phyloP scores from a whole-genome alignment of 148 eudicot genomes.

The Spergularia bocconei region DNA sequence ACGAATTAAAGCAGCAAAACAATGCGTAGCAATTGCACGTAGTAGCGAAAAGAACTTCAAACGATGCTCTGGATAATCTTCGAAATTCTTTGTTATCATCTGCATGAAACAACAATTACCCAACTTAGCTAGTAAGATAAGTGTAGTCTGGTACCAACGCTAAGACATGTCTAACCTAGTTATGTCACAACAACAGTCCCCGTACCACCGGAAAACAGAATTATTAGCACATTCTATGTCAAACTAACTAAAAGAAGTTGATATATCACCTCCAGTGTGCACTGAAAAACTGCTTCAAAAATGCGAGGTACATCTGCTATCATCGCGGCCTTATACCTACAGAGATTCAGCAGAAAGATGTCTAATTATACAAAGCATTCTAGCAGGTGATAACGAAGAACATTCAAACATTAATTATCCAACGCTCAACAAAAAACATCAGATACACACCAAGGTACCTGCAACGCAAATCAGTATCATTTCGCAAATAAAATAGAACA shows the following conservation, averaged over 20 bases:
- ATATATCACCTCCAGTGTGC: slow-evolving; percentile 79
- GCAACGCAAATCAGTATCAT: not conserved
- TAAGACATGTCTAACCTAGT: not conserved
- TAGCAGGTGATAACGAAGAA: not conserved
- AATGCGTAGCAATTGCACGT: slow-evolving; percentile 90
- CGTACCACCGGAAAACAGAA: no score
- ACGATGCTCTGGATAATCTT: slow-evolving; percentile 99
- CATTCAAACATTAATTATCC: not conserved
- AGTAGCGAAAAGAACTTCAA: slow-evolving; percentile 93
- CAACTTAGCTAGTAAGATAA: slow-evolving; percentile 12
- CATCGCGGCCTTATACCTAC: slow-evolving; percentile 87
- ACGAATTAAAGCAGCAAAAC: slow-evolving; percentile 86
- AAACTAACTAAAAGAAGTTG: not conserved
- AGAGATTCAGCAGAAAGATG: slow-evolving; percentile 3
- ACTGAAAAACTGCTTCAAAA: slow-evolving; percentile 94
- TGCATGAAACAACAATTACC: slow-evolving; percentile 26
- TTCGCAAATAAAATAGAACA: not conserved
- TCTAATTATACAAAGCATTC: not conserved
- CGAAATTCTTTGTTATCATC: slow-evolving; percentile 99
- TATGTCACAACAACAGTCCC: no score
- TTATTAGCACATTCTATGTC: no score
- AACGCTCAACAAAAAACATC: not conserved
- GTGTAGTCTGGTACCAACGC: not conserved
- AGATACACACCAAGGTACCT: not conserved
- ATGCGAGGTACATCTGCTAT: slow-evolving; percentile 88